Conservation (phyloP, 345 rosid genomes). For the Reutealis trisperma region DNA sequence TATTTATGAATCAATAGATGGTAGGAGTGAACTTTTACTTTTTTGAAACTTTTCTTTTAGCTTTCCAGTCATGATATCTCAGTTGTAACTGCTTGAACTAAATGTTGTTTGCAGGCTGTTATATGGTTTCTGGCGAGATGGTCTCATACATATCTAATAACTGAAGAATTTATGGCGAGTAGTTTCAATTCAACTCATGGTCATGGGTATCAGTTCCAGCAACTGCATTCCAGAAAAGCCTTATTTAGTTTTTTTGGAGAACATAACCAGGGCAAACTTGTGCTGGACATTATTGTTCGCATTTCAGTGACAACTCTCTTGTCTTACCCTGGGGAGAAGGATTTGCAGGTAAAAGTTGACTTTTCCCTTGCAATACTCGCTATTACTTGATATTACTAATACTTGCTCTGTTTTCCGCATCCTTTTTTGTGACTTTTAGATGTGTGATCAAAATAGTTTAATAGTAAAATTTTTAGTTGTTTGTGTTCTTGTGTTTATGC, state of each 20-base stretch:
- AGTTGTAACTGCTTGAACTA: slow-evolving; percentile 3
- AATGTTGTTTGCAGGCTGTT: slow-evolving; percentile 64
- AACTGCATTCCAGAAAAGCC: slow-evolving; percentile 53
- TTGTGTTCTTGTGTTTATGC: not conserved
- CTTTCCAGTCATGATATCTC: not conserved
- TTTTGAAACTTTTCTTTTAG: not conserved
- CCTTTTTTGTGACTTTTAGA: not conserved
- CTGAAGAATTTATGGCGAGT: slow-evolving; percentile 54
- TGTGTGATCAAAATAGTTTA: no score
- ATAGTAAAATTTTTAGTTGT: no score
- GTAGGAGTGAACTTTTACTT: not conserved
- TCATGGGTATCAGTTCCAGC: slow-evolving; percentile 43
- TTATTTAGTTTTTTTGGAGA: slow-evolving; percentile 74
- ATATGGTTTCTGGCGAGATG: slow-evolving; percentile 98
- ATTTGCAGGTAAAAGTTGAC: slow-evolving; percentile 71
- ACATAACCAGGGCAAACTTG: slow-evolving; percentile 71
- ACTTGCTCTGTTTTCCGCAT: slow-evolving; percentile 1
- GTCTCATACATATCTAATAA: slow-evolving; percentile 82
- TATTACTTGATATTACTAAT: slow-evolving; percentile 8
- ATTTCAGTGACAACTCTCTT: slow-evolving; percentile 68
- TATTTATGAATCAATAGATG: not conserved
- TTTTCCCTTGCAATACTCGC: slow-evolving; percentile 8
- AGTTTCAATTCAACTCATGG: slow-evolving; percentile 48
- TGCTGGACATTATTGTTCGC: slow-evolving; percentile 80
- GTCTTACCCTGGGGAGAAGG: slow-evolving; percentile 93